Evolutionary conservation across 176 grass and related monocot genomes (phyloP), one percentile per base, ranked within the genome.

Genomic region (Musa itinerans): DNA sequence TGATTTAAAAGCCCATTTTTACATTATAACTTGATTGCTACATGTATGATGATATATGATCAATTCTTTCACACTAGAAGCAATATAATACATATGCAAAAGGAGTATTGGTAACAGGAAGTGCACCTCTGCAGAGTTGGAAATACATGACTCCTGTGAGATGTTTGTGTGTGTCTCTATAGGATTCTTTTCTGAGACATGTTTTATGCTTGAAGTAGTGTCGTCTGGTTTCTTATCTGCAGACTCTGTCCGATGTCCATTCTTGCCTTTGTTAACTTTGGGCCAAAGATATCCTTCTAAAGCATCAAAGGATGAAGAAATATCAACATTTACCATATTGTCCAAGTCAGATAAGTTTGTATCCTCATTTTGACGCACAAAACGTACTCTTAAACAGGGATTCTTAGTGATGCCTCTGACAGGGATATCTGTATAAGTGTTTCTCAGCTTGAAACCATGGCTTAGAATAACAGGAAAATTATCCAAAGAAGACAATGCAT

Each of bases 401-500:
- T 68, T 52, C 74, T 75, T 74, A 76, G 95, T 89, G 84, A 72
- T 72, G 52, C 78, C 86, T 61, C 88, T 79, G 52, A 70, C 68
- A 67, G 95, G 95, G 65, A 99, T 85, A 83, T 94, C 88, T 78
- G 86, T 77, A 71, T 86, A 77, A 74, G 27, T 80, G 81, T 68
- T 88, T 82, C 90, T 89, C 65, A 79, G 82, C 78, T 83, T 99
- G 67, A 82, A 99, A 81, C 78, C 84, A 62, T 91, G 83, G 74
- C 95, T 92, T 79, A 85, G 71, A 83, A 99, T 90, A 53, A 99
- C 83, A 64, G 90, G 95, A 82, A 99, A 99, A 69, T 85, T 91
- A 78, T 99, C 95, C 81, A 94, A 86, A 81, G 95, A 99, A 80
- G 88, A 94, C 78, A 99, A 92, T 77, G 88, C 95, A 81, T 83